Base-by-base conservation (phyloP, 345 rosid species). In the Raphanus sativus region DNA sequence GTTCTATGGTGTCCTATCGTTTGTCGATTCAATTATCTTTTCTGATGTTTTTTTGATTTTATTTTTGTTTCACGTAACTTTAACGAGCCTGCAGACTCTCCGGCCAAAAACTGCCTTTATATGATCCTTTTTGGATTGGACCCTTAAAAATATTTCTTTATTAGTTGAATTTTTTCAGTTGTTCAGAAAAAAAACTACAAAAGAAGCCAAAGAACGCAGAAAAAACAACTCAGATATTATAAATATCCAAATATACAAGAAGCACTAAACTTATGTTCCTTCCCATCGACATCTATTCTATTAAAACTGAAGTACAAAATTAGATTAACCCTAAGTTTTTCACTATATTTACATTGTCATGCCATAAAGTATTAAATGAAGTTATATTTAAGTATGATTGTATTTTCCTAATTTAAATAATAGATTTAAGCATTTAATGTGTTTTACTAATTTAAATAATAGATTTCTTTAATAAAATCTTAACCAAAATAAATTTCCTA, bases 211-310 rank as follows among this genome's bases (percentile, higher is more conserved):
- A 11, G 24, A 9, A 61, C 6, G 25, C 4, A 62, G 8, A 61
- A 33, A 16, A 45, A 8, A 68, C 68, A 45, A 48, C 12, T 48
- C 6, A 77, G 28, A 79, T 62, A 36, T 68, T 52, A 67, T 52
- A 67, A 79, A 79, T 68, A 73, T 79, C 65, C 55, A 36, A 40
- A 78, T 78, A 68, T 32, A 66, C 54, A 72, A 42, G 67, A 50
- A 59, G 77, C 81, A 77, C 77, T 42, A 77, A 65, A 45, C 40
- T 45, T 71, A 32, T 56, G 71, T 26, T 71, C 56, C 63, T 72
- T 73, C 74, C 65, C 52, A 79, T 73, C 74, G 24, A 68, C 32
- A 79, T n/a, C n/a, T n/a, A n/a, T n/a, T n/a, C n/a, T n/a, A n/a
- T n/a, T n/a, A n/a, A n/a, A n/a, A n/a, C n/a, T n/a, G n/a, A n/a